phyloP scores from a whole-genome alignment of 2,329 filamentous ascomycete genomes.

The Fusarium sambucinum region DNA sequence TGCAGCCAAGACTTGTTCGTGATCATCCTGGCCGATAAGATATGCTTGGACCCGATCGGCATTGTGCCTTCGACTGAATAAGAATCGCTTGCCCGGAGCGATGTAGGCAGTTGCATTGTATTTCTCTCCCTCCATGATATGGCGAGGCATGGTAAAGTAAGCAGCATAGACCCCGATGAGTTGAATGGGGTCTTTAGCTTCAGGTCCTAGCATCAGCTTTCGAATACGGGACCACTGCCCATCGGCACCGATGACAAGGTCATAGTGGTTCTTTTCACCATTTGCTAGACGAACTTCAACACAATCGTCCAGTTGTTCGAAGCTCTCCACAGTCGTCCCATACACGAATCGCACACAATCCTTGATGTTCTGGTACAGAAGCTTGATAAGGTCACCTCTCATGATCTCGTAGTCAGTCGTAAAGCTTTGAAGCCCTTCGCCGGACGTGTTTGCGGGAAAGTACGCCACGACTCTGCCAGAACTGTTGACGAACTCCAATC shows the following conservation, averaged over 20 bases:
- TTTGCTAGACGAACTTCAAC: slow-evolving; percentile 59
- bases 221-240: slow-evolving; percentile 65
- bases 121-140: not conserved
- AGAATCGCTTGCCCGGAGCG: slow-evolving; percentile 22
- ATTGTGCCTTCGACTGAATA: slow-evolving; percentile 46
- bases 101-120: slow-evolving; percentile 22
- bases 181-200: slow-evolving; percentile 42
- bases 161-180: slow-evolving; percentile 47
- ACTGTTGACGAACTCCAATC: slow-evolving; percentile 59
- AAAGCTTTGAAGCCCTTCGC: slow-evolving; percentile 49
- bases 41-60: not conserved
- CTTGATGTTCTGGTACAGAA: slow-evolving; percentile 58
- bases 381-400: slow-evolving; percentile 61
- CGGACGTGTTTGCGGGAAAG: slow-evolving; percentile 50
- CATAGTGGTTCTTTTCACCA: slow-evolving; percentile 58
- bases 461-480: slow-evolving; percentile 54
- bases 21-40: not conserved
- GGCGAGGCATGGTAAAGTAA: slow-evolving; percentile 46
- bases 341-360: slow-evolving; percentile 48
- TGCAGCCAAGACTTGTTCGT: not conserved
- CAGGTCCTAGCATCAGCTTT: slow-evolving; percentile 54
- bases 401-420: slow-evolving; percentile 67
- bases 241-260: slow-evolving; percentile 68
- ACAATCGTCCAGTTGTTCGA: slow-evolving; percentile 50
- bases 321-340: slow-evolving; percentile 47